Conservation (phyloP, 1,139 yeast genomes). For the Hyphopichia burtonii region DNA sequence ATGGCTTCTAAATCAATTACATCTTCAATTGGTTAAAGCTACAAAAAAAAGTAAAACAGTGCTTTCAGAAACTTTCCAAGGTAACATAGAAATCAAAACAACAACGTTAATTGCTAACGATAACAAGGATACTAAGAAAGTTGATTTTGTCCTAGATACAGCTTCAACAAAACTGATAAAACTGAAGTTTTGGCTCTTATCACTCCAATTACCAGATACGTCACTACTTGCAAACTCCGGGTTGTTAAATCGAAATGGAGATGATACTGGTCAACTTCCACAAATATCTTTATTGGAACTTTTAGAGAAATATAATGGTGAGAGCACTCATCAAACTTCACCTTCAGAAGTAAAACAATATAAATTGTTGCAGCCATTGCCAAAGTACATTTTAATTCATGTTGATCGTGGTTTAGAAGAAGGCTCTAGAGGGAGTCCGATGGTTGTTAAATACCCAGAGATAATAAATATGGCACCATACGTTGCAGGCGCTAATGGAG, state of each 20-base stretch:
- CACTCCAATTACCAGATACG: slow-evolving; percentile 57
- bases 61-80: slow-evolving; percentile 44
- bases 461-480: slow-evolving; percentile 40
- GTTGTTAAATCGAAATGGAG: slow-evolving; percentile 12
- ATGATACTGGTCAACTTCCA: slow-evolving; percentile 39
- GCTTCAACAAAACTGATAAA: slow-evolving; percentile 11
- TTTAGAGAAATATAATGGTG: slow-evolving; percentile 44
- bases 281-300: slow-evolving; percentile 51
- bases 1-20: slow-evolving; percentile 58
- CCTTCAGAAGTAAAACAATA: slow-evolving; percentile 31
- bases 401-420: slow-evolving; percentile 50
- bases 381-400: slow-evolving; percentile 55
- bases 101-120: slow-evolving; percentile 15
- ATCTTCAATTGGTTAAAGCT: slow-evolving; percentile 29
- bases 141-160: slow-evolving; percentile 19
- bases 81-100: slow-evolving; percentile 41
- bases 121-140: slow-evolving; percentile 19
- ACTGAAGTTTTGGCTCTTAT: slow-evolving; percentile 57
- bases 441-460: slow-evolving; percentile 62
- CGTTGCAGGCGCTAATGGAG: slow-evolving; percentile 13
- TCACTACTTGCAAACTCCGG: slow-evolving; percentile 52
- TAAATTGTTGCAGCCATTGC: slow-evolving; percentile 40
- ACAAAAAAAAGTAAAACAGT: slow-evolving; percentile 13
- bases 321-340: slow-evolving; percentile 15
- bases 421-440: slow-evolving; percentile 48